Percentiles rank a stretch among this genome's conserved stretches.
Conservation (phyloP, 306 rosid genomes). For the Rosa chinensis region DNA sequence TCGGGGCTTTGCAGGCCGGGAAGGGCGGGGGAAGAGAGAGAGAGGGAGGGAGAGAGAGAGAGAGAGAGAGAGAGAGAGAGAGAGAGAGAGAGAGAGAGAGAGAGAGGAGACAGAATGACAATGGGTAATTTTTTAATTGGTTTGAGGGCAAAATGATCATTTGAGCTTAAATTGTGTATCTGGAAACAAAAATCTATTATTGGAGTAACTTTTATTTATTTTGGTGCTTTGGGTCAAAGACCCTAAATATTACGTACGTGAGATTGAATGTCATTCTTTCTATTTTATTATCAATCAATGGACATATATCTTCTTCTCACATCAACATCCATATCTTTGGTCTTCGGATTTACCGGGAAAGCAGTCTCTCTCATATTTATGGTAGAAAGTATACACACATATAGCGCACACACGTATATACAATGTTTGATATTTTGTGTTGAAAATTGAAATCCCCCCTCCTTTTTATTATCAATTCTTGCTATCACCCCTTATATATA, state of each 20-base stretch:
- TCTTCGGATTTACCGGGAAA: background rate
- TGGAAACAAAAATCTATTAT: too few species aligned
- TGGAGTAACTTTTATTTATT: too few species aligned
- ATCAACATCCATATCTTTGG: background rate
- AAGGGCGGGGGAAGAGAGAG: too few species aligned
- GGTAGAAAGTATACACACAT: background rate
- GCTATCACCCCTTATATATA: background rate
- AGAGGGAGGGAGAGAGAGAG: too few species aligned
- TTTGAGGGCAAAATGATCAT: too few species aligned
- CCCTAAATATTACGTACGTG: background rate
- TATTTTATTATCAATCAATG: background rate
- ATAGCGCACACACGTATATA: background rate
- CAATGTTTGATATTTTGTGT: background rate
- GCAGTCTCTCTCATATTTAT: background rate
- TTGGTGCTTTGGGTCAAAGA: too few species aligned
- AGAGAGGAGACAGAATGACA: too few species aligned
- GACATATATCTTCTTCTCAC: background rate
- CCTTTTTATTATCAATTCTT: background rate
- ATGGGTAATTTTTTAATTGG: too few species aligned
- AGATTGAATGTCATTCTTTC: background rate
- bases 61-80: too few species aligned
- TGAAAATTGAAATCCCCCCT: background rate
- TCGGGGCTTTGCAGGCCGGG: too few species aligned
- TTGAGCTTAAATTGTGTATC: too few species aligned
- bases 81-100: too few species aligned